A percentile compares a stretch with the other conserved stretches of the same genome.
phyloP scores from a whole-genome alignment of 1,284 basidiomycete genomes.

The Meira miltonrushii region DNA sequence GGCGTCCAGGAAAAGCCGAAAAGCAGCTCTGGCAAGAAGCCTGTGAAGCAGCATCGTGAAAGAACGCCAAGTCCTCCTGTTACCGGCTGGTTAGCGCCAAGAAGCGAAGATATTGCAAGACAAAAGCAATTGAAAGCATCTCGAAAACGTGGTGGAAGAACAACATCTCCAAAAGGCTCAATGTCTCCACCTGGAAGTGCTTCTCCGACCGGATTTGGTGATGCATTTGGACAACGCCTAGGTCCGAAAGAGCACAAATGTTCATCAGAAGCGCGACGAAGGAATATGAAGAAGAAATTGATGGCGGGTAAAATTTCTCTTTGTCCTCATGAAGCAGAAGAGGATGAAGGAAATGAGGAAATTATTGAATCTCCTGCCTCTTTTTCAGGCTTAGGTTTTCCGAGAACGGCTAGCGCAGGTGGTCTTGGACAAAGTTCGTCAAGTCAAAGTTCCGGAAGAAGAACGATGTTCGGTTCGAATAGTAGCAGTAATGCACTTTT shows the following conservation, averaged over 20 bases:
- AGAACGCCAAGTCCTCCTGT: neutral
- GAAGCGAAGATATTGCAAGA: neutral
- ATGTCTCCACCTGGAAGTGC: neutral
- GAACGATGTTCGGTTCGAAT: neutral
- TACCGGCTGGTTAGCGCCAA: neutral
- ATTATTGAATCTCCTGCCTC: too few relatives aligned
- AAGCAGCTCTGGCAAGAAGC: neutral
- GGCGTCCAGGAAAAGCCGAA: neutral
- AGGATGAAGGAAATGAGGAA: too few relatives aligned
- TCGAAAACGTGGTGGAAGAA: neutral
- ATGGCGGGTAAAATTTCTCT: conserved; percentile 21
- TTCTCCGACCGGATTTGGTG: neutral
- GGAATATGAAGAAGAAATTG: conserved; percentile 27
- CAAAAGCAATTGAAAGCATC: neutral
- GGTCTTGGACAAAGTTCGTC: too few relatives aligned
- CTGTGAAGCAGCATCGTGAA: neutral
- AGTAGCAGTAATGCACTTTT: neutral
- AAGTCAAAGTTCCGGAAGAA: too few relatives aligned
- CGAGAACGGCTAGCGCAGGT: too few relatives aligned
- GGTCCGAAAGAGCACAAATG: neutral
- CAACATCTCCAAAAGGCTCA: neutral
- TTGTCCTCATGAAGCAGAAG: conserved; percentile 11
- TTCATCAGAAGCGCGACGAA: conserved; percentile 12
- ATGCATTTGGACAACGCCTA: neutral
- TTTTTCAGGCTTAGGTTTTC: too few relatives aligned